Evolutionary conservation across 2,329 filamentous ascomycete genomes (phyloP).

Genomic region (Coniochaeta sp.): DNA sequence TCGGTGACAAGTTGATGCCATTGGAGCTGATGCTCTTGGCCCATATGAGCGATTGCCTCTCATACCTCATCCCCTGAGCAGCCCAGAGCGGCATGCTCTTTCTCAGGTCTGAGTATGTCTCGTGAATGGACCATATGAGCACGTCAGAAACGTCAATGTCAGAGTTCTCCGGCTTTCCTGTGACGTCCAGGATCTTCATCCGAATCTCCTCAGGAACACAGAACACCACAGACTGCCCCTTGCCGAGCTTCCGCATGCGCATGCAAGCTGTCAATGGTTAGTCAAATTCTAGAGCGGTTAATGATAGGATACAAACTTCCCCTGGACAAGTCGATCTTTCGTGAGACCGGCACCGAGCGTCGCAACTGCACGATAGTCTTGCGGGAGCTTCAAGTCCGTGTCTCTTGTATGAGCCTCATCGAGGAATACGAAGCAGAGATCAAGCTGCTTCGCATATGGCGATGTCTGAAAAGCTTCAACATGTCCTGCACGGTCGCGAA

Average conservation of each 20-base stretch:
- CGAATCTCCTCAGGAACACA: slow-evolving; percentile 53
- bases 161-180: slow-evolving; percentile 3
- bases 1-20: slow-evolving; percentile 12
- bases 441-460: slow-evolving; percentile 47
- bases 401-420: slow-evolving; percentile 67
- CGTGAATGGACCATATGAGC: slow-evolving; percentile 49
- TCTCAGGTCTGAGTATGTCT: slow-evolving; percentile 44
- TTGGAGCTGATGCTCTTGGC: not conserved
- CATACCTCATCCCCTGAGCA: slow-evolving; percentile 46
- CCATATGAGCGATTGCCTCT: slow-evolving; percentile 33
- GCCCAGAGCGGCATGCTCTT: slow-evolving; percentile 53
- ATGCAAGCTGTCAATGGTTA: slow-evolving; percentile 50
- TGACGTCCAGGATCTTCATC: slow-evolving; percentile 35
- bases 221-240: slow-evolving; percentile 59
- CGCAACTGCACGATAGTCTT: slow-evolving; percentile 54
- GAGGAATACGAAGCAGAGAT: slow-evolving; percentile 57
- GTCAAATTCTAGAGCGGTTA: not conserved
- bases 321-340: slow-evolving; percentile 65
- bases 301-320: slow-evolving; percentile 29
- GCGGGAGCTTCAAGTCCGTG: slow-evolving; percentile 58
- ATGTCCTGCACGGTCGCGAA: slow-evolving; percentile 40
- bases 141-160: slow-evolving; percentile 46
- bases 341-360: slow-evolving; percentile 59
- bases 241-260: slow-evolving; percentile 62
- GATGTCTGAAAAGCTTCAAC: slow-evolving; percentile 49